Evolutionary conservation across 495 filamentous ascomycete genomes (phyloP).

Genomic region (Astrothelium macrocarpum): DNA sequence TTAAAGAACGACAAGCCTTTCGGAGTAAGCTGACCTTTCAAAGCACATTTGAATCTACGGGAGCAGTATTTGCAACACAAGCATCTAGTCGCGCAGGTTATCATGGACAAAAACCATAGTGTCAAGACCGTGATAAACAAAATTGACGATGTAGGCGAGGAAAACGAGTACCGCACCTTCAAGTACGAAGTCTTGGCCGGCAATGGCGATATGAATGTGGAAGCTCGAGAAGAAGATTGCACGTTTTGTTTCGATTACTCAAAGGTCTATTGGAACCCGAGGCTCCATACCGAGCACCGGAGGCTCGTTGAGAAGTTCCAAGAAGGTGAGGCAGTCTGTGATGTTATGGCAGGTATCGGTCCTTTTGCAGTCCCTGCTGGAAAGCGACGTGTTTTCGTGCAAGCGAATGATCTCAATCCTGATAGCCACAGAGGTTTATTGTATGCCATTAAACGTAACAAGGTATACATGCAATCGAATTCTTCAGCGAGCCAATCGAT

Average conservation of each 20-base stretch:
- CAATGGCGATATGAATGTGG: slow-evolving; percentile 66
- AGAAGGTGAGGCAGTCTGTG: slow-evolving; percentile 79
- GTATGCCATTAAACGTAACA: slow-evolving; percentile 65
- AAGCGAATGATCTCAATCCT: slow-evolving; percentile 95
- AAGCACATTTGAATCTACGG: slow-evolving; percentile 83
- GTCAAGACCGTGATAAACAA: slow-evolving; percentile 94
- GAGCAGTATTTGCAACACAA: slow-evolving; percentile 73
- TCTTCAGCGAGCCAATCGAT: slow-evolving; percentile 6
- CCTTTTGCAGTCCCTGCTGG: slow-evolving; percentile 91
- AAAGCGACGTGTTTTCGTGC: slow-evolving; percentile 83
- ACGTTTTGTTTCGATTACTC: slow-evolving; percentile 62
- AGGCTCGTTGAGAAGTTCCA: slow-evolving; percentile 69
- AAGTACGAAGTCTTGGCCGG: slow-evolving; percentile 85
- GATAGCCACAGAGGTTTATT: slow-evolving; percentile 65
- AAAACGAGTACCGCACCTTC: slow-evolving; percentile 86
- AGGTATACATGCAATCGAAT: slow-evolving; percentile 38
- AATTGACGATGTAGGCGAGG: slow-evolving; percentile 70
- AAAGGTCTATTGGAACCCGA: slow-evolving; percentile 95
- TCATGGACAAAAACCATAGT: slow-evolving; percentile 75
- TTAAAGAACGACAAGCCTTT: background rate
- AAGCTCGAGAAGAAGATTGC: slow-evolving; percentile 55
- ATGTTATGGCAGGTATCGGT: slow-evolving; percentile 96
- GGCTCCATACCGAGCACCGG: slow-evolving; percentile 79
- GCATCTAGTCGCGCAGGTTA: slow-evolving; percentile 66
- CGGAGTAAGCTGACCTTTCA: slow-evolving; percentile 11